A percentile compares a stretch with the other conserved stretches of the same genome.
These are phyloP conservation scores for Didymella pomorum DNA, from an alignment of 2,329 filamentous ascomycete genomes.

Conservation along the genomic window DNA sequence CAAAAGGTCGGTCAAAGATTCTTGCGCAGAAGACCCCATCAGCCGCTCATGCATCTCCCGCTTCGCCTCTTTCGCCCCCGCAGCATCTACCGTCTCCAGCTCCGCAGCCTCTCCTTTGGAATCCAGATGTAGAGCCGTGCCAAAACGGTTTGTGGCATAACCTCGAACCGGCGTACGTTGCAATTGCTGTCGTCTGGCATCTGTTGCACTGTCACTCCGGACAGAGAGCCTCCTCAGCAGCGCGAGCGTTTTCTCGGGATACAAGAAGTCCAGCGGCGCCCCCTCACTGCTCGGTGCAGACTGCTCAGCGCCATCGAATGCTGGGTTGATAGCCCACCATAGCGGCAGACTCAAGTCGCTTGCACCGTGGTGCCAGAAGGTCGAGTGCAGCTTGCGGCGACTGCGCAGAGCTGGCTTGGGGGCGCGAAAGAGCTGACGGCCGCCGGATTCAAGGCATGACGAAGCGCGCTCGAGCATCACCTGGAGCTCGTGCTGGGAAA, in stretches of 20 bases:
- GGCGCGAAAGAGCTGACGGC: conserved; percentile 59
- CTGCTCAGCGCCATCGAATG: conserved; percentile 19
- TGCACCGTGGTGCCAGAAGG: conserved; percentile 65
- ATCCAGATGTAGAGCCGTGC: neutral
- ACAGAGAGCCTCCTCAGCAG: conserved; percentile 44
- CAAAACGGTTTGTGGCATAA: conserved; percentile 8
- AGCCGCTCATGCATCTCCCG: conserved; percentile 33
- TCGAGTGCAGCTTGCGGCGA: conserved; percentile 61
- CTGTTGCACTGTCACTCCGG: conserved; percentile 11
- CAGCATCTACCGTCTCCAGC: conserved; percentile 13
- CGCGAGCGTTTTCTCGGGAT: conserved; percentile 56
- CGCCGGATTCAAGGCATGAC: conserved; percentile 66
- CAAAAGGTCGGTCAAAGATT: conserved; percentile 33
- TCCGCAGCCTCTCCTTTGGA: neutral
- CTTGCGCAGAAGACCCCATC: conserved; percentile 24
- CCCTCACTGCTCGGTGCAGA: conserved; percentile 15
- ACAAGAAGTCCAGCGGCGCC: conserved; percentile 57
- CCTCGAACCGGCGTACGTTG: neutral
- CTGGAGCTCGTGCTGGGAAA: conserved; percentile 14
- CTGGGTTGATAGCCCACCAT: conserved; percentile 34
- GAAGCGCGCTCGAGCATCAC: conserved; percentile 67
- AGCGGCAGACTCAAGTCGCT: conserved; percentile 54
- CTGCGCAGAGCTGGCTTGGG: conserved; percentile 50
- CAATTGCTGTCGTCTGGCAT: conserved; percentile 1
- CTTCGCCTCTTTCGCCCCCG: conserved; percentile 23